Base-by-base conservation (phyloP, 1,284 basidiomycete genomes). In the Malassezia nana region DNA sequence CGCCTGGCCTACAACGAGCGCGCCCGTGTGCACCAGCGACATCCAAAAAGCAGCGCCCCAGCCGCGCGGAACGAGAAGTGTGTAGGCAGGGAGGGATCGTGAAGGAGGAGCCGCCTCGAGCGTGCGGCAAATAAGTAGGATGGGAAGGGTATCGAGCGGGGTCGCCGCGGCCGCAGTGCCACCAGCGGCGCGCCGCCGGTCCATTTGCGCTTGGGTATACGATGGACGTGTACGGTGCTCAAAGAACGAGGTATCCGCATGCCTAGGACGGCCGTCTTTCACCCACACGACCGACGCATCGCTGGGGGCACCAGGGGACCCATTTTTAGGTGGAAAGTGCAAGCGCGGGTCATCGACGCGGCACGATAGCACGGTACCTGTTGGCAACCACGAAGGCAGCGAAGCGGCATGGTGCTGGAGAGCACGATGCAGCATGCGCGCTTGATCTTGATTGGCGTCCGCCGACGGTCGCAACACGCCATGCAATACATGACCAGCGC, bases 31-130 rank as follows among this genome's bases (percentile, higher is more conserved):
- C 30, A 66, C 58, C 1, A 74, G 62, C 12, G 66, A 65, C 12
- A 63, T 58, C 56, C 63, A 72, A 46, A 72, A 72, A 2, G 66
- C 61, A 1, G 42, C 50, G 18, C 65, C 66, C 71, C 71, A 74
- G 10, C 68, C 69, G 24, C 69, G 63, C 6, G 71, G 71, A 1
- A 72, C 62, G 8, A 74, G 33, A 1, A 74, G 55, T 1, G 62
- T 68, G 49, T 46, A 73, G 3, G 59, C 57, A 12, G 55, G 20
- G 13, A 54, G 15, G 15, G 6, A 10, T 2, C 26, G 16, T 26
- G 33, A 4, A n/a, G 26, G 26, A n/a, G 48, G 38, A 8, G 38
- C 20, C 7, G 30, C 32, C 6, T 22, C 18, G 16, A 40, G 13
- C 10, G 16, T 35, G 4, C 26, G 25, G 9, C 13, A 18, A 10